Base-by-base conservation (phyloP, 495 filamentous ascomycete species). In the Lentithecium fluviatile region DNA sequence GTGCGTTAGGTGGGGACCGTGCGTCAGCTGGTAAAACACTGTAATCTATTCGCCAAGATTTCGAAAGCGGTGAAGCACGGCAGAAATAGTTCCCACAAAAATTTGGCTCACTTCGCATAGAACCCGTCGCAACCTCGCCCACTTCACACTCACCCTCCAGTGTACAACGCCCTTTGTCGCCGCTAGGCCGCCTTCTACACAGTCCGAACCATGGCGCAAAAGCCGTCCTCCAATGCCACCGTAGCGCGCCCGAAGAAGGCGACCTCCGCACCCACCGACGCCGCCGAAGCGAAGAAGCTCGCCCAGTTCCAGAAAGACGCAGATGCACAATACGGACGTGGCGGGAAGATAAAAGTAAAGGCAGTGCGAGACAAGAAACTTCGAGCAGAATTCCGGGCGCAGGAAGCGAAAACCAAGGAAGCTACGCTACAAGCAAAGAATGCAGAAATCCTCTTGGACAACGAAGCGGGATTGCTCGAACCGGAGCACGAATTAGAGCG, bases 391-490 rank as follows among this genome's bases (percentile, higher is more conserved):
- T 78, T 98, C 4, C 84, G 82, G 62, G 78, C 77, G 13, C 79
- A 96, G 47, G 94, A 98, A 69, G 76, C 75, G 47, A 91, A 89
- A 71, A 91, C 92, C 74, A 83, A 91, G 72, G 81, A 85, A 68
- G 92, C 92, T 1, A 75, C 87, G 0, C 73, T 94, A 8, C 85
- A 85, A 70, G 89, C 93, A 5, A 90, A 92, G 71, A 91, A 97
- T 84, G 90, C 91, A 6, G 95, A 97, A 77, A 95, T 97, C 60
- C 78, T 98, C 45, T 82, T 93, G 37, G 93, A 96, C 71, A 89
- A 95, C 68, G 79, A 85, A n/a, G 78, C 81, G 19, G 94, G 94
- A 6, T 94, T 94, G 65, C 74, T 98, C 37, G 89, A 97, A 72
- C 83, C 95, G 12, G 95, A 98, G 71, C 79, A 77, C 21, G 93